Conservation (phyloP, 495 filamentous ascomycete species). For the Aspergillus bridgeri region DNA sequence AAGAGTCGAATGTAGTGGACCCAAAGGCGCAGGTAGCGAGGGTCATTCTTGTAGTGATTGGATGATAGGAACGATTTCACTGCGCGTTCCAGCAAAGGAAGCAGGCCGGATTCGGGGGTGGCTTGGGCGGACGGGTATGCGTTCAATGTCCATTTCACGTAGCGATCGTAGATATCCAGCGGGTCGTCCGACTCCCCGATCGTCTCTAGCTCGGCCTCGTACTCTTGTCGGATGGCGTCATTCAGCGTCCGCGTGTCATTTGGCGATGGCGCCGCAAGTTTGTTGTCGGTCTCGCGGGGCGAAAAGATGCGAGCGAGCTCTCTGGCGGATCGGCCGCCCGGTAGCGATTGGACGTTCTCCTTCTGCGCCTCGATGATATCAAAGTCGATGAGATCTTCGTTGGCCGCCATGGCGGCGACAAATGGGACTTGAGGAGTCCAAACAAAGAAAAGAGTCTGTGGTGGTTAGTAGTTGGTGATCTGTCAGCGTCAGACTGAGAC, state of each 20-base stretch:
- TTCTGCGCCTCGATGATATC: constrained; percentile 95
- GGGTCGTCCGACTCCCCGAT: constrained; percentile 90
- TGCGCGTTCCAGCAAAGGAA: constrained; percentile 86
- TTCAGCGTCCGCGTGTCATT: constrained; percentile 72
- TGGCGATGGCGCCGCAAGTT: constrained; percentile 53
- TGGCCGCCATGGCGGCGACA: constrained; percentile 44
- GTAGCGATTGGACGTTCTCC: constrained; percentile 93
- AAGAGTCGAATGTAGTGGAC: constrained; percentile 90
- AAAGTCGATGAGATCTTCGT: constrained; percentile 75
- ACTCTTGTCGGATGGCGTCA: constrained; percentile 75
- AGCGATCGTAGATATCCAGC: constrained; percentile 92
- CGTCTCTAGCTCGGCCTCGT: constrained; percentile 73
- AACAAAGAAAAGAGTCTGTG: background rate
- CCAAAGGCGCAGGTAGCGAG: constrained; percentile 89
- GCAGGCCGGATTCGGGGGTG: constrained; percentile 81
- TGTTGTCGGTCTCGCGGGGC: constrained; percentile 45
- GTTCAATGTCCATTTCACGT: constrained; percentile 93
- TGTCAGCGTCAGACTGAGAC: background rate
- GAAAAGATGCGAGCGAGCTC: constrained; percentile 84
- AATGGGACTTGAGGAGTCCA: background rate
- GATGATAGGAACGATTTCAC: constrained; percentile 84
- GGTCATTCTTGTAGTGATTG: constrained; percentile 88
- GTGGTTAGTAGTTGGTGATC: background rate
- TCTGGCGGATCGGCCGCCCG: constrained; percentile 85
- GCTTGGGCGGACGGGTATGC: constrained; percentile 93